phyloP scores from a whole-genome alignment of 768 basidiomycete species.

The Leccinum variicolor region DNA sequence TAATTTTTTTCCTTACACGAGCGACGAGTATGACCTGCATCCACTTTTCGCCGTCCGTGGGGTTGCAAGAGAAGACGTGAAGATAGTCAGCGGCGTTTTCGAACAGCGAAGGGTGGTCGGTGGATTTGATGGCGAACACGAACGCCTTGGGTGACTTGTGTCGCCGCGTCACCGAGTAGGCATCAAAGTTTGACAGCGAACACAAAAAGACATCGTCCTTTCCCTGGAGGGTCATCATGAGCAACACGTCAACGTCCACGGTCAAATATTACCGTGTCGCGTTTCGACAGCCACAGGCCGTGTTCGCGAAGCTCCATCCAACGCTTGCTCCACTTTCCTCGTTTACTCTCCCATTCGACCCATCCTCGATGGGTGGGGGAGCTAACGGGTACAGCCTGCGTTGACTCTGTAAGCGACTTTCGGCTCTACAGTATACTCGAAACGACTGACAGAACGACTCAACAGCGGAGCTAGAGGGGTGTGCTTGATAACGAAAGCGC shows the following conservation, averaged over 20 bases:
- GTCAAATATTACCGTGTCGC: conserved; percentile 64
- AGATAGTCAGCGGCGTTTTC: conserved; percentile 87
- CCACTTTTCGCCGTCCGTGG: conserved; percentile 73
- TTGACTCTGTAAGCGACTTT: conserved; percentile 39
- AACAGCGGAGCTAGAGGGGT: conserved; percentile 62
- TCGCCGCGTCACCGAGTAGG: conserved; percentile 71
- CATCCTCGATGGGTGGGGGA: conserved; percentile 51
- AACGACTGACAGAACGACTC: conserved; percentile 51
- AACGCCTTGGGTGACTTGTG: conserved; percentile 84
- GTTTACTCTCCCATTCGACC: conserved; percentile 87
- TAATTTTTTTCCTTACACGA: conserved; percentile 51
- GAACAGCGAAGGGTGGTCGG: conserved; percentile 81
- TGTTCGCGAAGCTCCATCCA: conserved; percentile 88
- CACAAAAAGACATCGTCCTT: conserved; percentile 84
- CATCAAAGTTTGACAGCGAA: conserved; percentile 85
- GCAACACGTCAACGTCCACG: background rate
- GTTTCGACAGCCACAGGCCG: conserved; percentile 82
- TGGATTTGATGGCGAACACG: conserved; percentile 84
- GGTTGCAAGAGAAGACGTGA: conserved; percentile 78
- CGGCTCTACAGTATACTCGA: conserved; percentile 24
- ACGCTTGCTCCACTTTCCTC: conserved; percentile 94
- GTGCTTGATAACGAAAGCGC: conserved; percentile 75
- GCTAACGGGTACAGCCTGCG: conserved; percentile 47
- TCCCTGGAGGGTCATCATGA: conserved; percentile 44
- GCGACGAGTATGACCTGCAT: conserved; percentile 78